phyloP scores from a whole-genome alignment of 129 eudicot species.

The Logfia minima region DNA sequence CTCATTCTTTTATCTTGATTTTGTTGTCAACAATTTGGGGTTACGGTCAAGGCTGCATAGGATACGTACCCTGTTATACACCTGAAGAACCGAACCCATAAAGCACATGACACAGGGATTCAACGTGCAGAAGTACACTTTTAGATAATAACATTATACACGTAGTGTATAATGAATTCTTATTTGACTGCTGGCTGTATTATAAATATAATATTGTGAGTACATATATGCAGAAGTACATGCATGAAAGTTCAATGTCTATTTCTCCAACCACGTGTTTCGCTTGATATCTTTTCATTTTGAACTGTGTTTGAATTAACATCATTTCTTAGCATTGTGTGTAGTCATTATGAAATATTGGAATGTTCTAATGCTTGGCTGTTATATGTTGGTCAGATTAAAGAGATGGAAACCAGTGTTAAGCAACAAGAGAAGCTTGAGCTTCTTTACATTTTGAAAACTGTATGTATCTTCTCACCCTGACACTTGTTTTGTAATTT shows the following conservation, averaged over 20 bases:
- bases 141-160: too few relatives aligned
- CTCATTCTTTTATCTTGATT: too few relatives aligned
- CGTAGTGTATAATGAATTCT: neutral
- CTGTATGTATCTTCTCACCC: constrained; percentile 45
- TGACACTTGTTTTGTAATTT: neutral
- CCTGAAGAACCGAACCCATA: neutral
- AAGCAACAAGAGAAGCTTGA: constrained; percentile 80
- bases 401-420: constrained; percentile 67
- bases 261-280: neutral
- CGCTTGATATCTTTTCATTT: neutral
- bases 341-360: neutral
- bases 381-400: constrained; percentile 46
- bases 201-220: too few relatives aligned
- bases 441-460: constrained; percentile 56
- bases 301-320: neutral
- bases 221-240: neutral
- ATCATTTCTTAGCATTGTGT: constrained; percentile 14
- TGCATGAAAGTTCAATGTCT: neutral
- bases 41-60: neutral
- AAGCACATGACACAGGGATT: too few relatives aligned
- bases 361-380: constrained; percentile 13
- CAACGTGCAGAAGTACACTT: too few relatives aligned
- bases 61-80: neutral
- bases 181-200: neutral
- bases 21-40: neutral